These are phyloP conservation scores for Cadophora sp. DNA, from an alignment of 2,329 filamentous ascomycete species.

Conservation along the genomic window DNA sequence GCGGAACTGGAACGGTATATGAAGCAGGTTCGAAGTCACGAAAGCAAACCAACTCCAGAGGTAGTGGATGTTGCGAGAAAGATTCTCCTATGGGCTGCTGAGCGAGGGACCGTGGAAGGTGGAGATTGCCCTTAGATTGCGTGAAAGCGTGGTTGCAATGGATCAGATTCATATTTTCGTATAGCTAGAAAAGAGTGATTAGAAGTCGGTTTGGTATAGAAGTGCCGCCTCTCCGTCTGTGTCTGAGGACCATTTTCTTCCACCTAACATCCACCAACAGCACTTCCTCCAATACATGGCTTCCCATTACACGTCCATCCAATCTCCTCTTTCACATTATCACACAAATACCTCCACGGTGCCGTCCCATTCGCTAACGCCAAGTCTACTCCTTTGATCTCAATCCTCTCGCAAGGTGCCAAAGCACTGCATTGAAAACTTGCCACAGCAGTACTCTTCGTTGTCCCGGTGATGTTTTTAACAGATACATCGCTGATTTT, in stretches of 20 bases:
- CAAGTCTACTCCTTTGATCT: conserved; percentile 16
- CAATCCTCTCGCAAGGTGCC: conserved; percentile 25
- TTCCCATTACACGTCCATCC: conserved; percentile 25
- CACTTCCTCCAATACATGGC: conserved; percentile 11
- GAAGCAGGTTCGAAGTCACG: neutral
- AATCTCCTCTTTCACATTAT: conserved; percentile 17
- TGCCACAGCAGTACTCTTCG: conserved; percentile 13
- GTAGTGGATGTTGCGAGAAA: neutral
- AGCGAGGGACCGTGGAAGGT: neutral
- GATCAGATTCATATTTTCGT: too few relatives aligned
- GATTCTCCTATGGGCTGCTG: neutral
- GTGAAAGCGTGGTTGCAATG: too few relatives aligned
- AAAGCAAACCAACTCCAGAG: neutral
- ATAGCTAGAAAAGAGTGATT: neutral
- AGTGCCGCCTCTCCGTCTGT: too few relatives aligned
- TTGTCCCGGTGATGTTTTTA: conserved; percentile 20
- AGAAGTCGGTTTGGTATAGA: too few relatives aligned
- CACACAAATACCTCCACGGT: conserved; percentile 20
- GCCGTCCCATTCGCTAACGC: conserved; percentile 12
- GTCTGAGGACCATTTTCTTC: neutral
- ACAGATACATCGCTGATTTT: conserved; percentile 19
- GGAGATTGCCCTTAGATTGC: neutral
- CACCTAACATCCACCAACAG: conserved; percentile 4
- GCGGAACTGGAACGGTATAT: neutral
- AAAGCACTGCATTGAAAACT: conserved; percentile 24